Conservation (phyloP, 805 yeast genomes). For the Candida vartiovaarae region DNA sequence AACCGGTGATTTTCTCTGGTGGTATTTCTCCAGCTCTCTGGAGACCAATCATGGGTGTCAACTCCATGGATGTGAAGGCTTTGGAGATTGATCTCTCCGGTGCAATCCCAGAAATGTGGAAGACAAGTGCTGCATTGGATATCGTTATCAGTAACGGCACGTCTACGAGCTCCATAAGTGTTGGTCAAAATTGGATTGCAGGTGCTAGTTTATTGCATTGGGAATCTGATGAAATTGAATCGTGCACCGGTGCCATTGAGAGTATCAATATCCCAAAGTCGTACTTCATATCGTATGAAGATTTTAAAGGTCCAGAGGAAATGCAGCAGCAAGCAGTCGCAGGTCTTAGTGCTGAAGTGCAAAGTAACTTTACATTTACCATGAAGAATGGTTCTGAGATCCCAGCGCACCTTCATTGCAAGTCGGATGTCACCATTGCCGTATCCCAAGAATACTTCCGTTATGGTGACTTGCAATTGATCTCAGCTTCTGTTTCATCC, state of each 20-base stretch:
- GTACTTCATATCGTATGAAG: conserved; percentile 4
- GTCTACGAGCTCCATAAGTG: conserved; percentile 17
- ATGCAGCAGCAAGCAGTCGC: conserved; percentile 20
- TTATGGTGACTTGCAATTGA: conserved; percentile 34
- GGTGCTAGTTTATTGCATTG: conserved; percentile 50
- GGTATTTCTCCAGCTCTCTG: conserved; percentile 77
- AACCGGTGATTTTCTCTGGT: conserved; percentile 73
- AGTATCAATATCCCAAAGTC: conserved; percentile 17
- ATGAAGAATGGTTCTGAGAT: conserved; percentile 18
- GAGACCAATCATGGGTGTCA: conserved; percentile 70
- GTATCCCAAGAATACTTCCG: conserved; percentile 33
- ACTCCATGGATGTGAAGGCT: conserved; percentile 69
- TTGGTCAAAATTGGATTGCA: conserved; percentile 48
- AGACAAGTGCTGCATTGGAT: conserved; percentile 30
- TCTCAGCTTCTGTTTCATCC: conserved; percentile 14
- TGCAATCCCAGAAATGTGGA: conserved; percentile 64
- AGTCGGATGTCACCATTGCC: conserved; percentile 23
- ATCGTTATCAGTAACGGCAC: conserved; percentile 50
- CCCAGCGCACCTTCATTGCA: conserved; percentile 18
- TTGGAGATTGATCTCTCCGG: conserved; percentile 66
- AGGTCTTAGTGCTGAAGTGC: conserved; percentile 6
- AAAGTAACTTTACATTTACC: conserved; percentile 13
- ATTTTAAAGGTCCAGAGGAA: not conserved
- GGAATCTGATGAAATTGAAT: conserved; percentile 37
- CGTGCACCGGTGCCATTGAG: conserved; percentile 33